Base-by-base conservation (phyloP, 495 filamentous ascomycete genomes). In the Lichenothelia convexa region DNA sequence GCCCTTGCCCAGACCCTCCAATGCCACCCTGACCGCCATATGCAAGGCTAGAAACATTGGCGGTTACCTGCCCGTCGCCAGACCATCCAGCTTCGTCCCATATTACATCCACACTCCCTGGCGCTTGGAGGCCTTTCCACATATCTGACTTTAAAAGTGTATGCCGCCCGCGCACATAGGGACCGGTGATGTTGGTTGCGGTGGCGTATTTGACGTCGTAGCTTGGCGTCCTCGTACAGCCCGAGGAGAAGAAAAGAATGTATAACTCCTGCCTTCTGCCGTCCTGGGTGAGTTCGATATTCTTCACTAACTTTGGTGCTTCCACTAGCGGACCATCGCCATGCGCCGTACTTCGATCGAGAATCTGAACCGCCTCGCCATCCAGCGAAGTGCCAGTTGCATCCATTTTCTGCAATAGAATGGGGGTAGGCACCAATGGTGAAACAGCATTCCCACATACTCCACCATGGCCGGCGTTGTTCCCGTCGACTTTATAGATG, bases 401-500 rank as follows among this genome's bases (percentile, higher is more conserved):
- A 16, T 29, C 41, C 3, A 50, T 11, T 4, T 27, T 29, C 21
- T 50, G 47, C 23, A 50, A 39, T 21, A 50, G 38, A 15, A 50
- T 42, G 5, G 47, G 47, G 5, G 47, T 47, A 16, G 38, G 20
- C 6, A 15, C 32, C 9, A 41, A n/a, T 7, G 47, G 47, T 8
- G 37, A n/a, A 5, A 37, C 21, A 2, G 18, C 7, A 24, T 32
- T 39, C 18, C 30, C 19, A 30, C 29, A 33, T 8, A 7, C 17
- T 18, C 30, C 30, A 24, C 36, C 36, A 21, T 32, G n/a, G 26
- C 36, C 36, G 26, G 20, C 5, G 23, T 27, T 18, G 6, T 39
- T 39, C 16, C 36, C 36, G 77, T 20, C 78, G 70, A 46, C 79
- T 83, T 33, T 36, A 19, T 33, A 32, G 5, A 23, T 15, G 18